Percentiles rank a stretch among this genome's conserved stretches.
These are phyloP conservation scores for Spencermartinsiella ligniputridi DNA, from an alignment of 1,139 yeast species.

Conservation along the genomic window DNA sequence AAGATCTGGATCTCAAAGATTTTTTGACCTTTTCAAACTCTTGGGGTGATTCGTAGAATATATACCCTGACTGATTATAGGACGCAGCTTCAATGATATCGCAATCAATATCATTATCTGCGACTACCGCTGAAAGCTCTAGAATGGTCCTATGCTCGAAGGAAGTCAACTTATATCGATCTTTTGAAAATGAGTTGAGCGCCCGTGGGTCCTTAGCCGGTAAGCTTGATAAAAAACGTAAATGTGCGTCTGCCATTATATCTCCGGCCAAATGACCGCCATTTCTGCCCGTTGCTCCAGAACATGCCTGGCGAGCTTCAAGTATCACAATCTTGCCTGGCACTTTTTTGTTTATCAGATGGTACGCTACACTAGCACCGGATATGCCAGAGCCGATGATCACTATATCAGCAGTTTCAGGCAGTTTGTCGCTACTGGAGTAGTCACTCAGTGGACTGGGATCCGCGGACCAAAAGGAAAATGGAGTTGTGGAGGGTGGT, in stretches of 20 bases:
- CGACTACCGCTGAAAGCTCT: constrained; percentile 22
- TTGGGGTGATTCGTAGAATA: background rate
- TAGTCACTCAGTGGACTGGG: constrained; percentile 17
- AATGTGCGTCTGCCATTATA: constrained; percentile 26
- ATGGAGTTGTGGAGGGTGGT: constrained; percentile 11
- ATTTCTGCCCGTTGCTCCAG: constrained; percentile 48
- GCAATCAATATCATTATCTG: constrained; percentile 36
- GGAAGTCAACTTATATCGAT: constrained; percentile 4
- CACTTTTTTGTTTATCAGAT: constrained; percentile 22
- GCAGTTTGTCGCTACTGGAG: constrained; percentile 23
- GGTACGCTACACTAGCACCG: constrained; percentile 39
- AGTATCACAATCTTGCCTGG: constrained; percentile 31
- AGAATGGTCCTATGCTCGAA: constrained; percentile 25
- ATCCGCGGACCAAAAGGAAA: constrained; percentile 19
- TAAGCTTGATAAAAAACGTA: too few relatives aligned
- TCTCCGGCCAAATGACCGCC: constrained; percentile 47
- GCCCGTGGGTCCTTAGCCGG: constrained; percentile 31
- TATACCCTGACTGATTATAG: background rate
- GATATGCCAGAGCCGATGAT: constrained; percentile 43
- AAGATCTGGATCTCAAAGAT: background rate
- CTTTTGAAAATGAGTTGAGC: constrained; percentile 27
- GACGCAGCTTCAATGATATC: constrained; percentile 24
- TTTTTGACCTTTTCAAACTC: background rate
- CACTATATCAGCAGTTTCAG: constrained; percentile 33
- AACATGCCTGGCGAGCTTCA: constrained; percentile 42